Conservation (phyloP, 352 stramenopile genomes). For the Pythium chondricola region DNA sequence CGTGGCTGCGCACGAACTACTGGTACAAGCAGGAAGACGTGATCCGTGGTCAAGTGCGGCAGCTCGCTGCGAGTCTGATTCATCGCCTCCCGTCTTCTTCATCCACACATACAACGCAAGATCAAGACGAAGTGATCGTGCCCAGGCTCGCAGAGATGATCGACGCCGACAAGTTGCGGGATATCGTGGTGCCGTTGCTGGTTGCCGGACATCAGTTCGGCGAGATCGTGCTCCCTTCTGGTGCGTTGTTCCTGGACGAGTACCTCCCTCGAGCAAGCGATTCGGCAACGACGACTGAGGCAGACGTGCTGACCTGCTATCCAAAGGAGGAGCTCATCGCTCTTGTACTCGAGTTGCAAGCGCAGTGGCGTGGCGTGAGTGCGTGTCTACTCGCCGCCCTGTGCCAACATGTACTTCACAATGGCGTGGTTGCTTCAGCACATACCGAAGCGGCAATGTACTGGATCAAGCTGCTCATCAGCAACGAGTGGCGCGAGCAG, state of each 20-base stretch:
- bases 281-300: not conserved
- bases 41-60: constrained; percentile 41
- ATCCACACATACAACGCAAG: not conserved
- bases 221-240: constrained; percentile 33
- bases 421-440: constrained; percentile 10
- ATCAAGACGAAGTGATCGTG: too few relatives aligned
- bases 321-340: constrained; percentile 28
- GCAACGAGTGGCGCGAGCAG: constrained; percentile 59
- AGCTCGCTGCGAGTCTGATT: constrained; percentile 29
- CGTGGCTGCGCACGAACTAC: constrained; percentile 86
- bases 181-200: constrained; percentile 56
- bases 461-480: constrained; percentile 60
- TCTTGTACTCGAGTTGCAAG: constrained; percentile 49
- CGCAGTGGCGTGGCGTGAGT: constrained; percentile 39
- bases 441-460: constrained; percentile 26
- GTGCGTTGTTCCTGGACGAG: constrained; percentile 32
- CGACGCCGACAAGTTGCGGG: constrained; percentile 46
- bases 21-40: constrained; percentile 72
- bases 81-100: constrained; percentile 2
- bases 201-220: constrained; percentile 50
- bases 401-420: constrained; percentile 38
- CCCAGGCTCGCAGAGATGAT: constrained; percentile 20
- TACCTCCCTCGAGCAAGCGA: constrained; percentile 12
- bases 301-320: constrained; percentile 15
- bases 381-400: constrained; percentile 45